Conservation (phyloP, 495 filamentous ascomycete genomes). For the Cudoniella acicularis region DNA sequence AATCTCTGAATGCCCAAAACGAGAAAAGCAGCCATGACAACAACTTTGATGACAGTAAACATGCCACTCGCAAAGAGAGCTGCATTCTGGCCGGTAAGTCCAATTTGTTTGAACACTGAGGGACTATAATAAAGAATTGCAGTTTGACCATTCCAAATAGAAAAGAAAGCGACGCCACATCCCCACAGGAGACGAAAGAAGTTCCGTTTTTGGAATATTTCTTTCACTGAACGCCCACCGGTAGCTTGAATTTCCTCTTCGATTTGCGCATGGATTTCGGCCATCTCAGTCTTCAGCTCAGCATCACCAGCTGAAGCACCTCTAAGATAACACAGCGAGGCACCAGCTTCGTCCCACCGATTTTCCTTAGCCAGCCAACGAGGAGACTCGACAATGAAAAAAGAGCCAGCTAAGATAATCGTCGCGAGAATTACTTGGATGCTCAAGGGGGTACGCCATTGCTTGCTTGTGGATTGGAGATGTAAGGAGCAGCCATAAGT, state of each 20-base stretch:
- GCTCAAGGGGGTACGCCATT: conserved; percentile 62
- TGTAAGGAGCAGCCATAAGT: conserved; percentile 64
- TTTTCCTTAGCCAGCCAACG: conserved; percentile 17
- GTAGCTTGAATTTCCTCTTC: conserved; percentile 12
- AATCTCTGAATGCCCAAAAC: conserved; percentile 5
- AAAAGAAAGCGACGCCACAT: conserved; percentile 1
- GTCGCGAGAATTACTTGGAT: conserved; percentile 67
- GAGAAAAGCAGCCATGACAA: conserved; percentile 10
- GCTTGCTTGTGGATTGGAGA: conserved; percentile 54
- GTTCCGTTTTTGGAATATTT: conserved; percentile 12
- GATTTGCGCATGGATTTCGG: conserved; percentile 13
- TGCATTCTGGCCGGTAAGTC: conserved; percentile 10
- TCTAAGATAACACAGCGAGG: conserved; percentile 3
- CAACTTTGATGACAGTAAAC: conserved; percentile 14
- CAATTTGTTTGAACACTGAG: conserved; percentile 15
- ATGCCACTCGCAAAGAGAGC: conserved; percentile 15
- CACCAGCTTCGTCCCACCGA: conserved; percentile 11
- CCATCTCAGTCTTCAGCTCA: conserved; percentile 11
- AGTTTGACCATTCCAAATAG: conserved; percentile 16
- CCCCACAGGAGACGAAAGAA: conserved; percentile 13
- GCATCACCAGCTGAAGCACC: not conserved
- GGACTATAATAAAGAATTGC: conserved; percentile 19
- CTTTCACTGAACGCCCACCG: conserved; percentile 7
- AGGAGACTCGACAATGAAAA: conserved; percentile 13
- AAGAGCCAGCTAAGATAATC: conserved; percentile 43